Conservation (phyloP, 371 early-diverging fungal species). For the Rhizopus stolonifer region DNA sequence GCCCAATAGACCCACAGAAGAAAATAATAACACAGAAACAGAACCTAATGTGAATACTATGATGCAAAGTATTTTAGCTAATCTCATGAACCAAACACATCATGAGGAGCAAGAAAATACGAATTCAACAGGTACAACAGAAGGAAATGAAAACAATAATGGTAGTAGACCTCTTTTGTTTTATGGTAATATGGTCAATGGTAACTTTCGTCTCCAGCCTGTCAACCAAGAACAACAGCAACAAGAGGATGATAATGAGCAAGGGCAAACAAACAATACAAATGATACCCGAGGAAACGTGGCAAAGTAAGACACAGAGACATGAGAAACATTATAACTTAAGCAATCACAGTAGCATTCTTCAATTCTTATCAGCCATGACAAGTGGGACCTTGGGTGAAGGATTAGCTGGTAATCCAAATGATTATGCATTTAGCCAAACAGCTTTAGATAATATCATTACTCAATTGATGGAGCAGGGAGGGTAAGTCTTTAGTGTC, state of each 20-base stretch:
- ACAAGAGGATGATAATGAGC: slow-evolving; percentile 2
- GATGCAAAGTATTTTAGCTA: neutral
- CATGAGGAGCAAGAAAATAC: neutral
- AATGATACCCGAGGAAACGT: slow-evolving; percentile 20
- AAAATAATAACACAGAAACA: neutral
- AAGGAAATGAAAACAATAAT: neutral
- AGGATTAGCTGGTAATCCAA: slow-evolving; percentile 53
- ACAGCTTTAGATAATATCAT: slow-evolving; percentile 76
- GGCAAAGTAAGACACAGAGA: slow-evolving; percentile 17
- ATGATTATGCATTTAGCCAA: slow-evolving; percentile 65
- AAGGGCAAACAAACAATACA: neutral
- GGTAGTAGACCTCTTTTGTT: slow-evolving; percentile 24
- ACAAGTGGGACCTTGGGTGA: slow-evolving; percentile 33
- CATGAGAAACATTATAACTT: neutral
- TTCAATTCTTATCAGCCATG: slow-evolving; percentile 39
- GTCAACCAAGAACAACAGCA: slow-evolving; percentile 6
- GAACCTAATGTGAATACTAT: neutral
- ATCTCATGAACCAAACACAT: neutral
- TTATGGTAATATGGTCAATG: slow-evolving; percentile 36
- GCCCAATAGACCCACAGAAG: neutral
- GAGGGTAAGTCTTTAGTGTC: too few relatives aligned
- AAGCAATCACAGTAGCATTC: slow-evolving; percentile 25
- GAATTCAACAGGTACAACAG: neutral
- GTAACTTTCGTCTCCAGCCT: slow-evolving; percentile 30
- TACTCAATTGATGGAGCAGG: slow-evolving; percentile 78